A percentile compares a stretch with the other conserved stretches of the same genome.
phyloP scores from a whole-genome alignment of 2,329 filamentous ascomycete species.

The Bisporella sp. region DNA sequence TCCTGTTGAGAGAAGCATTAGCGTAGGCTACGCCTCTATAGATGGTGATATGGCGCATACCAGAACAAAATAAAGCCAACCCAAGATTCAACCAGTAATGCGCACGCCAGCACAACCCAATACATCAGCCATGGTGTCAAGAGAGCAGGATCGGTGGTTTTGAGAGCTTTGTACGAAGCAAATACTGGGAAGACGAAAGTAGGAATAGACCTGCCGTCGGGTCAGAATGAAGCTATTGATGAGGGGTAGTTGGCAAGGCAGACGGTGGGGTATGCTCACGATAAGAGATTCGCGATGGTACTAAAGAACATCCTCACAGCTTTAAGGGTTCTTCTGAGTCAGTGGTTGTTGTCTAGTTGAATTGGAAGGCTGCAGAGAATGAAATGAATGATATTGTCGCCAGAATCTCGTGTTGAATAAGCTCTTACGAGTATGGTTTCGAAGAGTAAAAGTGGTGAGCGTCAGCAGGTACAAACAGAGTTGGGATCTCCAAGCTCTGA shows the following conservation, averaged over 20 bases:
- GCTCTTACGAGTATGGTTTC: too few relatives aligned
- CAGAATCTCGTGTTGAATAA: too few relatives aligned
- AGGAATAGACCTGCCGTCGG: conserved; percentile 60
- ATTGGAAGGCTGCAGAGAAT: too few relatives aligned
- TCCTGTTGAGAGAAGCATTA: conserved; percentile 37
- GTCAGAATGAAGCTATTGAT: conserved; percentile 3
- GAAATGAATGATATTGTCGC: too few relatives aligned
- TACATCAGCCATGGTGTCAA: conserved; percentile 99
- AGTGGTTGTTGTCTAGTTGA: too few relatives aligned
- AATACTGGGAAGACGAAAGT: conserved; percentile 94
- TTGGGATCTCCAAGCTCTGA: too few relatives aligned
- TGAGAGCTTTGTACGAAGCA: conserved; percentile 95
- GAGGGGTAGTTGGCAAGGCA: conserved; percentile 4
- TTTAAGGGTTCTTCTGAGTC: too few relatives aligned
- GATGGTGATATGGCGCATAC: conserved; percentile 31
- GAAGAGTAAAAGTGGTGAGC: too few relatives aligned
- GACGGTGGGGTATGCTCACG: conserved; percentile 47
- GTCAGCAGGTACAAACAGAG: too few relatives aligned
- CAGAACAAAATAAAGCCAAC: conserved; percentile 80
- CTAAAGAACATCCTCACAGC: conserved; percentile 55
- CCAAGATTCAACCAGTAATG: conserved; percentile 79
- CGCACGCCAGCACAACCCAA: conserved; percentile 86
- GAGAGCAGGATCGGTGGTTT: conserved; percentile 81
- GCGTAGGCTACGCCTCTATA: background rate
- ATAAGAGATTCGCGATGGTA: conserved; percentile 69